Evolutionary conservation across 2,329 filamentous ascomycete species (phyloP).

Genomic region (Penicillium sp.): DNA sequence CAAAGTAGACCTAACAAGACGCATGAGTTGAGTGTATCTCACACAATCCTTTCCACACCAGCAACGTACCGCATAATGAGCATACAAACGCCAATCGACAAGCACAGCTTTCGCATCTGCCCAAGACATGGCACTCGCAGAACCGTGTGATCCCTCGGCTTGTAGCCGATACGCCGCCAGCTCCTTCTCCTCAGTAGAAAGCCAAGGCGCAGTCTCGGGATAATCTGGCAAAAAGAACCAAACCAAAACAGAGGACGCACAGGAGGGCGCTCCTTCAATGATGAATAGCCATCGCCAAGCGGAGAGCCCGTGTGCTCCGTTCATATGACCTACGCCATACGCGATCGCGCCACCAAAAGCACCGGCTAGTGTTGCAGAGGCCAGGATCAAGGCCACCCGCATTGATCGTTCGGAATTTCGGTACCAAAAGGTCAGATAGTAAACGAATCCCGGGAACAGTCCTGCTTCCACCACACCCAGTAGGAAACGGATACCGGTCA

Average conservation of each 20-base stretch:
- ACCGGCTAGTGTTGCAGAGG: constrained; percentile 56
- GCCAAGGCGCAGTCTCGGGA: constrained; percentile 50
- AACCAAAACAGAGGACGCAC: constrained; percentile 40
- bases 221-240: constrained; percentile 53
- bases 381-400: constrained; percentile 58
- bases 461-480: constrained; percentile 55
- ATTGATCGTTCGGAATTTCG: constrained; percentile 57
- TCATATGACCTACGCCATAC: constrained; percentile 49
- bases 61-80: constrained; percentile 50
- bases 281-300: constrained; percentile 54
- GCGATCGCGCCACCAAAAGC: constrained; percentile 59
- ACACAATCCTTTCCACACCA: neutral
- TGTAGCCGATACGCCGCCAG: constrained; percentile 44
- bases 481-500: constrained; percentile 50
- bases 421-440: constrained; percentile 57
- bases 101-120: constrained; percentile 49
- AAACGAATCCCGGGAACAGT: constrained; percentile 52
- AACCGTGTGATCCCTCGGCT: constrained; percentile 43
- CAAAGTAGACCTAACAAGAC: constrained; percentile 47
- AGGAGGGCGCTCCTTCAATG: constrained; percentile 44
- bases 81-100: constrained; percentile 54
- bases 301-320: constrained; percentile 25
- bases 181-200: constrained; percentile 46
- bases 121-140: constrained; percentile 48
- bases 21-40: neutral